Base-by-base conservation (phyloP, 164 flowering plant species). In the Amborella trichopoda region DNA sequence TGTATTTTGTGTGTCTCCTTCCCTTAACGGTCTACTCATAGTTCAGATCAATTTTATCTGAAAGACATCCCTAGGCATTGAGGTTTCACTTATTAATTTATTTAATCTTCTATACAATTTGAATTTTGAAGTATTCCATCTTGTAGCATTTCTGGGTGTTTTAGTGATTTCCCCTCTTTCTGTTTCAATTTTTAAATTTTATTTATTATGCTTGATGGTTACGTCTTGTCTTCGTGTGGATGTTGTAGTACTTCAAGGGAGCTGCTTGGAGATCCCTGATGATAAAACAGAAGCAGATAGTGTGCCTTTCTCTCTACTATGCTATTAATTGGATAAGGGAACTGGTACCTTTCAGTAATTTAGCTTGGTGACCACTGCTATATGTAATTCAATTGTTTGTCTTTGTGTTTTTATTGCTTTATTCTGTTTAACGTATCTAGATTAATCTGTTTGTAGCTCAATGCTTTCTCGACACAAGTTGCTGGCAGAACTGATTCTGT, bases 251-350 rank as follows among this genome's bases (percentile, higher is more conserved):
- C 62, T 71, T 78, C 56, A 55, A 48, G 47, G 63, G 56, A 57
- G 41, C 69, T 58, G 59, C 37, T 6, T 78, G 81, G 82, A 49
- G 50, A 43, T 60, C 74, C 40, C 66, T 87, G 44, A 66, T 71
- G 3, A 67, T 54, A 30, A 83, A 75, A 62, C 87, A 87, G 65
- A 83, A 73, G 54, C 78, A 83, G 46, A 54, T 69, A 37, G 49
- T 68, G 23, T 70, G 76, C 36, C 75, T 75, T 20, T 83, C 83
- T 44, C 66, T 87, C 24, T 83, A 73, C 67, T 79, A 77, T 69
- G 90, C 90, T 12, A 61, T 55, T 49, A 83, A 83, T 53, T 87
- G 96, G 96, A 70, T 83, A 17, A 59, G 94, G 40, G 94, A 83
- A 55, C 69, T 87, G 78, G 96, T 86, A 68, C 28, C 62, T 59